phyloP scores from a whole-genome alignment of 306 rosid genomes.

The Abrus precatorius region DNA sequence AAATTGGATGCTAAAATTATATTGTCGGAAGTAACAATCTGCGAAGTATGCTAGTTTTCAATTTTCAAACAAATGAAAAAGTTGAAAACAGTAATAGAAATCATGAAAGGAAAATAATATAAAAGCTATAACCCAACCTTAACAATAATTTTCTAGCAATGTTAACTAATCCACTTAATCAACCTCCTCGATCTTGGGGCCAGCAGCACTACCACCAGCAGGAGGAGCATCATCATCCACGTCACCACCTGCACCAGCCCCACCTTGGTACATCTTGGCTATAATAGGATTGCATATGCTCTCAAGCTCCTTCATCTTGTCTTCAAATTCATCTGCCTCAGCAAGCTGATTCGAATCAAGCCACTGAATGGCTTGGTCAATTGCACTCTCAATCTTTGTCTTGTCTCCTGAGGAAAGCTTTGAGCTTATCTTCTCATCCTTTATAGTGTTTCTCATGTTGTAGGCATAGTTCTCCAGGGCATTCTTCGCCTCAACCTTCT shows the following conservation, averaged over 20 bases:
- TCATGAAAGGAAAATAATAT: conserved; percentile 5
- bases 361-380: conserved; percentile 77
- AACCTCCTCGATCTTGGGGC: conserved; percentile 86
- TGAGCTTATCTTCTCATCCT: conserved; percentile 76
- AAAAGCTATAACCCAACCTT: not conserved
- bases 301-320: conserved; percentile 85
- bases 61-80: not conserved
- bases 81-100: not conserved
- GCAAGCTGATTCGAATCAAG: conserved; percentile 75
- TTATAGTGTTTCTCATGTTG: conserved; percentile 80
- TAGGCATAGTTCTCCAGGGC: conserved; percentile 80
- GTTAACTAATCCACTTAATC: conserved; percentile 49
- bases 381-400: conserved; percentile 73
- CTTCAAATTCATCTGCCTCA: conserved; percentile 76
- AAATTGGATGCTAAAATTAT: conserved; percentile 2
- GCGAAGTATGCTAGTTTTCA: not conserved
- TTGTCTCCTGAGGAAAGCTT: conserved; percentile 66
- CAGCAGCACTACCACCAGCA: conserved; percentile 68
- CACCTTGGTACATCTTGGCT: conserved; percentile 85
- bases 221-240: conserved; percentile 68
- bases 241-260: conserved; percentile 55
- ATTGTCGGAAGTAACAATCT: not conserved
- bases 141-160: not conserved
- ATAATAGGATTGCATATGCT: conserved; percentile 74
- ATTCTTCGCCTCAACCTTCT: conserved; percentile 75